These are phyloP conservation scores for Talaromyces marneffei DNA, from an alignment of 2,329 filamentous ascomycete genomes.

Conservation along the genomic window DNA sequence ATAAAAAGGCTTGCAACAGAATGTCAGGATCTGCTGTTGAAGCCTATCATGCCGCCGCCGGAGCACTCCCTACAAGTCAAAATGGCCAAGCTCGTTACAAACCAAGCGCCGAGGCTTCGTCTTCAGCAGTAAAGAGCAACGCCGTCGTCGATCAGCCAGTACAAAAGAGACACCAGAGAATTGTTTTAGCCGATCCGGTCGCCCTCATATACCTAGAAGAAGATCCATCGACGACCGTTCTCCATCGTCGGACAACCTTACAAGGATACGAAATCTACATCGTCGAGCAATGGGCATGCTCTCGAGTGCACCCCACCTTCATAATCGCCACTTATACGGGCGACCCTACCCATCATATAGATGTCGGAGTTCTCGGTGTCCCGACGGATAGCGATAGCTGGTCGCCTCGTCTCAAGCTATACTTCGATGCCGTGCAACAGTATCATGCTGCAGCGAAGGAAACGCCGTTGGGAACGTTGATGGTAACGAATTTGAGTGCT, in stretches of 20 bases:
- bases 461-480: slow-evolving; percentile 74
- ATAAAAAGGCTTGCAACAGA: slow-evolving; percentile 12
- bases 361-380: slow-evolving; percentile 73
- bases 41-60: slow-evolving; percentile 21
- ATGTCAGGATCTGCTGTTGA: slow-evolving; percentile 19
- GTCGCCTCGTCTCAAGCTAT: slow-evolving; percentile 72
- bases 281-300: slow-evolving; percentile 97
- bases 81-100: slow-evolving; percentile 19
- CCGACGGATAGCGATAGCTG: slow-evolving; percentile 73
- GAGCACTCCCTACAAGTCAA: slow-evolving; percentile 23
- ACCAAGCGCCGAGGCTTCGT: slow-evolving; percentile 20
- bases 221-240: slow-evolving; percentile 67
- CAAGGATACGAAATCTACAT: slow-evolving; percentile 87
- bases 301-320: slow-evolving; percentile 80
- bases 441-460: slow-evolving; percentile 80
- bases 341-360: slow-evolving; percentile 69
- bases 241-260: slow-evolving; percentile 65
- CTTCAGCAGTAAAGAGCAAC: slow-evolving; percentile 16
- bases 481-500: slow-evolving; percentile 88
- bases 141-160: slow-evolving; percentile 16
- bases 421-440: slow-evolving; percentile 79
- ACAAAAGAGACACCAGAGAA: slow-evolving; percentile 46
- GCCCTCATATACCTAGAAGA: slow-evolving; percentile 76
- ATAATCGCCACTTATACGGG: slow-evolving; percentile 91
- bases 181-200: slow-evolving; percentile 61